phyloP scores from a whole-genome alignment of 768 basidiomycete species.

The Lactarius akahatsu region DNA sequence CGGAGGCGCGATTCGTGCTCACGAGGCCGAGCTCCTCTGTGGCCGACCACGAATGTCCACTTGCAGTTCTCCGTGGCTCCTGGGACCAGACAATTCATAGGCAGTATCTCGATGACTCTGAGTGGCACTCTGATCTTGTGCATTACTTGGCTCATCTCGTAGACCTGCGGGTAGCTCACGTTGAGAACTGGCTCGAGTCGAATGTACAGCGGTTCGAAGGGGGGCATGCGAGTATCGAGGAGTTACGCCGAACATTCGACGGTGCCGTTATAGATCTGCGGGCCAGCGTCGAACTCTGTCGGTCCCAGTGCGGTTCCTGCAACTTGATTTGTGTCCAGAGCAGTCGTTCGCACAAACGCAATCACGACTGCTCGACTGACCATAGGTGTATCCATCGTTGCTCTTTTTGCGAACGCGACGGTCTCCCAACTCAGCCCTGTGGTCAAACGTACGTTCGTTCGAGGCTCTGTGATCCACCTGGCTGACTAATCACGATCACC shows the following conservation, averaged over 20 bases:
- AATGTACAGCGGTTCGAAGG: background rate
- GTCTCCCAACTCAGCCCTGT: slow-evolving; percentile 36
- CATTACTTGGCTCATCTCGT: background rate
- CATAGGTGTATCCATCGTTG: slow-evolving; percentile 50
- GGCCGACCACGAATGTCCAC: background rate
- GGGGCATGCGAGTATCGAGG: slow-evolving; percentile 38
- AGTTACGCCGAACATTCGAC: slow-evolving; percentile 47
- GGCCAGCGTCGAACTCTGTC: slow-evolving; percentile 49
- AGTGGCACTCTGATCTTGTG: background rate
- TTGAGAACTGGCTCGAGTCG: background rate
- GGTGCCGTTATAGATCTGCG: slow-evolving; percentile 45
- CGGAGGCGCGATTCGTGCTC: background rate
- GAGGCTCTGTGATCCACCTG: too few species aligned
- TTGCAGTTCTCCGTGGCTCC: background rate
- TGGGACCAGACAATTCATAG: background rate
- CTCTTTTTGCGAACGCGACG: slow-evolving; percentile 42
- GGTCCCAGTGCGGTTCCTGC: slow-evolving; percentile 46
- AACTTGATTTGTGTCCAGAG: slow-evolving; percentile 49
- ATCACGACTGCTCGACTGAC: slow-evolving; percentile 50
- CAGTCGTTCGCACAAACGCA: slow-evolving; percentile 43
- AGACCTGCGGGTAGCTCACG: background rate
- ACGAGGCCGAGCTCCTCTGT: background rate
- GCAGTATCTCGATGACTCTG: background rate
- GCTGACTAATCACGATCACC: background rate
- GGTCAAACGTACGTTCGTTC: slow-evolving; percentile 44